A percentile compares a stretch with the other conserved stretches of the same genome.
Evolutionary conservation across 768 basidiomycete species (phyloP).

Genomic region (Pleurotus tuoliensis): DNA sequence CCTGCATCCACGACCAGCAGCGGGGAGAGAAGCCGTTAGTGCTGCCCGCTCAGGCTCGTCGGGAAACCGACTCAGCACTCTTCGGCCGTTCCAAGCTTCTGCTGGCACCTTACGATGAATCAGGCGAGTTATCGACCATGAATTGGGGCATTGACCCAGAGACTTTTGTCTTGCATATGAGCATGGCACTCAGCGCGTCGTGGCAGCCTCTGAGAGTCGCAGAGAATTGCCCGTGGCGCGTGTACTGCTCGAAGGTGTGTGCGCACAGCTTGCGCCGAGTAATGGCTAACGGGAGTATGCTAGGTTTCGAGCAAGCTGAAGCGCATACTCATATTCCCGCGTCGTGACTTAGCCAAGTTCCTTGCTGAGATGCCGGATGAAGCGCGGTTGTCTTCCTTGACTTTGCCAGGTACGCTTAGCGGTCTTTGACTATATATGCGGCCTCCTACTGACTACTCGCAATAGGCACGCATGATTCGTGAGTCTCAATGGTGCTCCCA

Average conservation of each 20-base stretch:
- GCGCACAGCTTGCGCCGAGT: neutral
- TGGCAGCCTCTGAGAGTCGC: slow-evolving; percentile 43
- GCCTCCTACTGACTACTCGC: slow-evolving; percentile 1
- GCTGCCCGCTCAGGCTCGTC: neutral
- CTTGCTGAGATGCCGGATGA: slow-evolving; percentile 60
- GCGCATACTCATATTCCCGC: slow-evolving; percentile 54
- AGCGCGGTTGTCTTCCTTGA: slow-evolving; percentile 65
- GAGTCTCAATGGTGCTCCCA: slow-evolving; percentile 18
- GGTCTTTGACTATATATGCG: slow-evolving; percentile 11
- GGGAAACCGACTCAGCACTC: neutral
- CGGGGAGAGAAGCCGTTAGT: slow-evolving; percentile 1
- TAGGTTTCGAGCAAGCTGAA: slow-evolving; percentile 44
- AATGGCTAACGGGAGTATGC: slow-evolving; percentile 1
- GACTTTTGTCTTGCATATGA: slow-evolving; percentile 22
- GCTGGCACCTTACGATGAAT: neutral
- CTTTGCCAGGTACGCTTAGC: slow-evolving; percentile 63
- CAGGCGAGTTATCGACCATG: neutral
- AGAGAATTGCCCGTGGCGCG: slow-evolving; percentile 49
- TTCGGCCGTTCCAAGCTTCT: neutral
- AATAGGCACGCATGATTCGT: slow-evolving; percentile 67
- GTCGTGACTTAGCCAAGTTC: slow-evolving; percentile 54
- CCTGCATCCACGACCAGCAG: slow-evolving; percentile 3
- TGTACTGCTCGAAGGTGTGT: slow-evolving; percentile 54
- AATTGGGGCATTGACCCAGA: slow-evolving; percentile 21
- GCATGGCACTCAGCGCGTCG: slow-evolving; percentile 28